A percentile compares a stretch with the other conserved stretches of the same genome.
Evolutionary conservation across 345 rosid species (phyloP).

Genomic region (Acer yangbiense): DNA sequence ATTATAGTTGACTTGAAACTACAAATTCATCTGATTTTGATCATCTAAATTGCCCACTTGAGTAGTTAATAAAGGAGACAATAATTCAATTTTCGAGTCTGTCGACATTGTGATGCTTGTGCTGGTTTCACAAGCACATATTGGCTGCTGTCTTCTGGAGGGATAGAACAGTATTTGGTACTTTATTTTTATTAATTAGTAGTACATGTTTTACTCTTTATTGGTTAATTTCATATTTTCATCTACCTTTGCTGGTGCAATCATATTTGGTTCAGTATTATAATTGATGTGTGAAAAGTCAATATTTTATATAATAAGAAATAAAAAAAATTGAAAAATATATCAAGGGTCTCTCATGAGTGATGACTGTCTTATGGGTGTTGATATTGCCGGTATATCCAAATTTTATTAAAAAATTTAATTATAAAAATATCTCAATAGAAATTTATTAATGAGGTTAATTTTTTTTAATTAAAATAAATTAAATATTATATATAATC

Average conservation of each 20-base stretch:
- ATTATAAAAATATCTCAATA: no score
- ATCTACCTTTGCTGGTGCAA: background rate
- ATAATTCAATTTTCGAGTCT: constrained; percentile 7
- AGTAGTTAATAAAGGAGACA: background rate
- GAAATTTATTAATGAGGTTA: no score
- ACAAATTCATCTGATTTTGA: background rate
- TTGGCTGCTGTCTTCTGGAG: constrained; percentile 3
- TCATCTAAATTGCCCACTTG: background rate
- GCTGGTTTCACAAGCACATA: background rate
- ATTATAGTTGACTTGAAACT: background rate
- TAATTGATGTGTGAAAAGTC: background rate
- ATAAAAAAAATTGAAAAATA: no score
- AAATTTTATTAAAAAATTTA: no score
- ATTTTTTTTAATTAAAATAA: no score
- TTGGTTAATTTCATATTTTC: background rate
- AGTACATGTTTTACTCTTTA: background rate
- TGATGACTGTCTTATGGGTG: no score
- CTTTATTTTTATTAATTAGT: background rate
- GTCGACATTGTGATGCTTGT: background rate
- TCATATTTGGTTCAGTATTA: no score
- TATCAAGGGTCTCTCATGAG: no score
- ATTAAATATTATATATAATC: no score
- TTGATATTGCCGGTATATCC: no score
- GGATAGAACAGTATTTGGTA: background rate
- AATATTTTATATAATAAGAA: no score